Conservation (phyloP, 495 filamentous ascomycete species). For the Penicillium turbatum region DNA sequence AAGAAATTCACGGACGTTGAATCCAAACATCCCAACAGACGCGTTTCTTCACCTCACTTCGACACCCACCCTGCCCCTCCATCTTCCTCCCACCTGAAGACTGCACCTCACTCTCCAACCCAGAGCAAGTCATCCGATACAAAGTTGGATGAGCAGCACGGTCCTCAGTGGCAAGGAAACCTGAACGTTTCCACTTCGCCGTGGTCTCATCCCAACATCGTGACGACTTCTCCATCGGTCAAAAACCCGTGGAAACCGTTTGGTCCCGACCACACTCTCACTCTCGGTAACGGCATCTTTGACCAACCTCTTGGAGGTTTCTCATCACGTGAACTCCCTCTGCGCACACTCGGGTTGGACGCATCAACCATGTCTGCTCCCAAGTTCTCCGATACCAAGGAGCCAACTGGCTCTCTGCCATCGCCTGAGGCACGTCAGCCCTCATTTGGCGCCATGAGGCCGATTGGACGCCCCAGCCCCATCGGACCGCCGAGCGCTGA, state of each 20-base stretch:
- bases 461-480: conserved; percentile 43
- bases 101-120: conserved; percentile 17
- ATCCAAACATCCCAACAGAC: conserved; percentile 30
- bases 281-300: conserved; percentile 77
- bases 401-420: conserved; percentile 33
- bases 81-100: conserved; percentile 25
- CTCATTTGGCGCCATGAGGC: conserved; percentile 35
- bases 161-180: conserved; percentile 36
- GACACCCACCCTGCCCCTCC: conserved; percentile 33
- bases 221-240: conserved; percentile 35
- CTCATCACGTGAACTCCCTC: conserved; percentile 34
- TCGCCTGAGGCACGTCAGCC: conserved; percentile 37
- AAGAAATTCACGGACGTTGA: conserved; percentile 41
- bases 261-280: conserved; percentile 61
- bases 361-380: conserved; percentile 33
- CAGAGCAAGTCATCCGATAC: conserved; percentile 21
- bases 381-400: conserved; percentile 33
- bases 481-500: conserved; percentile 51
- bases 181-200: conserved; percentile 34
- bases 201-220: conserved; percentile 39
- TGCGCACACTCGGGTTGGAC: conserved; percentile 39
- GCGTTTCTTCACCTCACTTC: conserved; percentile 30
- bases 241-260: conserved; percentile 75
- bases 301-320: conserved; percentile 56
- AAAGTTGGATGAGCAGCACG: conserved; percentile 32